Evolutionary conservation across 2,329 filamentous ascomycete species (phyloP).

Genomic region (Parastagonospora nodorum): DNA sequence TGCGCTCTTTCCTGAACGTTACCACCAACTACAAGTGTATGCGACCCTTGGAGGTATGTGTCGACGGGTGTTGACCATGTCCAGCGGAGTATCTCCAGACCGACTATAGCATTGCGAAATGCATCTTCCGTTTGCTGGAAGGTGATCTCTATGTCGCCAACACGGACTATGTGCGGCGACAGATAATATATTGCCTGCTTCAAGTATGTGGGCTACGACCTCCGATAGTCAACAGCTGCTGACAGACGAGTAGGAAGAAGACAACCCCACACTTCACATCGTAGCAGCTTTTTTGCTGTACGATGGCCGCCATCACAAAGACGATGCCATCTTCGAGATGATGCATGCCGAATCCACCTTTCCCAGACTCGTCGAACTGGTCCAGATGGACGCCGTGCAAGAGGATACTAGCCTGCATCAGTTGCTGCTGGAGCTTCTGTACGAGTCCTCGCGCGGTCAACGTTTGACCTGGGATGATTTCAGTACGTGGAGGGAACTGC

Average conservation of each 20-base stretch:
- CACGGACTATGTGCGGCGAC: constrained; percentile 84
- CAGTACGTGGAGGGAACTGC: constrained; percentile 55
- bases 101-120: constrained; percentile 79
- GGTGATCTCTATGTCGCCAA: constrained; percentile 76
- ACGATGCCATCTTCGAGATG: constrained; percentile 77
- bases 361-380: constrained; percentile 78
- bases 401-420: constrained; percentile 76
- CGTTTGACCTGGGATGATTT: constrained; percentile 77
- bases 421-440: constrained; percentile 83
- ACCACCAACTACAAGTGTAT: constrained; percentile 73
- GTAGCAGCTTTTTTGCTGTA: constrained; percentile 84
- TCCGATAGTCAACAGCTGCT: constrained; percentile 10
- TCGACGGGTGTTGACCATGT: constrained; percentile 25
- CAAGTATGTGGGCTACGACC: constrained; percentile 53
- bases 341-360: constrained; percentile 91
- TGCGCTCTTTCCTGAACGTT: constrained; percentile 83
- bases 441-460: constrained; percentile 96
- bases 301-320: constrained; percentile 79
- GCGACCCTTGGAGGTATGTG: constrained; percentile 2
- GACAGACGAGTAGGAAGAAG: constrained; percentile 72
- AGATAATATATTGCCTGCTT: constrained; percentile 89
- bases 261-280: constrained; percentile 76
- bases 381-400: constrained; percentile 66
- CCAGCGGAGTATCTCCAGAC: constrained; percentile 72
- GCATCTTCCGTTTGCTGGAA: constrained; percentile 77